Evolutionary conservation across 140 eudicot genomes (phyloP).

Genomic region (Senecio squalidus): DNA sequence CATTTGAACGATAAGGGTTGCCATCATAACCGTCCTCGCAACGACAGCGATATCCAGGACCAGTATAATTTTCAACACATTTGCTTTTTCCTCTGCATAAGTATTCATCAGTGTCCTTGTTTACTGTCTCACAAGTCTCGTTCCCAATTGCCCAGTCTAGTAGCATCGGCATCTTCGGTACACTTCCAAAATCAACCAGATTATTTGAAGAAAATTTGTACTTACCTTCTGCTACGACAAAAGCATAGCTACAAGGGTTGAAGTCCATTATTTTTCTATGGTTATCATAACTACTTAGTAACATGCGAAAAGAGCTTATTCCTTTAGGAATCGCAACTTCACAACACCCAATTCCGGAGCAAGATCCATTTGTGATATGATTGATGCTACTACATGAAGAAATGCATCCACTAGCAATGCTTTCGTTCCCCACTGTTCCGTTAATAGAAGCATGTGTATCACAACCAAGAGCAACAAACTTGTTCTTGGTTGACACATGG

Average conservation of each 20-base stretch:
- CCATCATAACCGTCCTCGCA: slow-evolving; percentile 27
- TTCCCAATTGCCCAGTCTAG: slow-evolving; percentile 40
- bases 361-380: slow-evolving; percentile 15
- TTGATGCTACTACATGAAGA: slow-evolving; percentile 8
- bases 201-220: slow-evolving; percentile 15
- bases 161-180: slow-evolving; percentile 19
- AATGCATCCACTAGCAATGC: slow-evolving; percentile 16
- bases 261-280: slow-evolving; percentile 5
- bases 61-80: slow-evolving; percentile 15
- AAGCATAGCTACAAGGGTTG: slow-evolving; percentile 40
- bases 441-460: slow-evolving; percentile 7
- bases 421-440: neutral
- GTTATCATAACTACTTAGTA: neutral
- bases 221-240: slow-evolving; percentile 17
- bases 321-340: slow-evolving; percentile 26
- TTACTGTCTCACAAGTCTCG: slow-evolving; percentile 19
- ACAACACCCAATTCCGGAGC: slow-evolving; percentile 39
- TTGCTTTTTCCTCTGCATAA: slow-evolving; percentile 25
- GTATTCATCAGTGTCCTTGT: neutral
- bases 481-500: slow-evolving; percentile 22
- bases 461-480: slow-evolving; percentile 28
- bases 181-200: slow-evolving; percentile 11
- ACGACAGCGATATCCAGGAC: slow-evolving; percentile 34
- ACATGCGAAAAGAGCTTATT: neutral
- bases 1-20: slow-evolving; percentile 21